Conservation (phyloP, 2,329 filamentous ascomycete genomes). For the Ophiocordyceps australis region DNA sequence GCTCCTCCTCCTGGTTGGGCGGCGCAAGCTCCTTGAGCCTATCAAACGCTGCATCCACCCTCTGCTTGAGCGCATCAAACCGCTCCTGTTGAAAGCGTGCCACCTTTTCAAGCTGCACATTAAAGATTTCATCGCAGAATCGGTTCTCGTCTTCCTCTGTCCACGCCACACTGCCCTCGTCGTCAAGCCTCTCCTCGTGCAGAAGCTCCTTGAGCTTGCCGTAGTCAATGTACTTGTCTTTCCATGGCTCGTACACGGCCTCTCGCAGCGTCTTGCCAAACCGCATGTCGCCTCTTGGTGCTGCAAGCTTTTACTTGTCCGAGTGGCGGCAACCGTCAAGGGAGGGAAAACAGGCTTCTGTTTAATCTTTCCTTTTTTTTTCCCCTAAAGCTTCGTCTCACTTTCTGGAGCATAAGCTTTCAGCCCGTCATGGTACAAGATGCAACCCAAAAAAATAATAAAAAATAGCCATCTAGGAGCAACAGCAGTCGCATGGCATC, state of each 20-base stretch:
- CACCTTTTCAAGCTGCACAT: constrained; percentile 88
- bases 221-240: constrained; percentile 90
- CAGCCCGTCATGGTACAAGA: no score
- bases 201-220: constrained; percentile 78
- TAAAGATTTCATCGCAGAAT: constrained; percentile 91
- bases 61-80: constrained; percentile 37
- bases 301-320: background rate
- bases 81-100: constrained; percentile 72
- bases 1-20: no score
- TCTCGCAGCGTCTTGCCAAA: constrained; percentile 79
- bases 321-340: no score
- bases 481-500: no score
- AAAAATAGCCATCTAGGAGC: no score
- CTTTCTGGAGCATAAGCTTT: no score
- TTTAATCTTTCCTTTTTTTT: no score
- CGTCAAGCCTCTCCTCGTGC: constrained; percentile 49
- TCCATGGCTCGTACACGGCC: constrained; percentile 74
- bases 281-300: constrained; percentile 40
- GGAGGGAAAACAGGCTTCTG: no score
- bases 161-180: constrained; percentile 55
- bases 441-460: no score
- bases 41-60: constrained; percentile 38
- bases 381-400: no score
- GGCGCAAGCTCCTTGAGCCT: constrained; percentile 66
- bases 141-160: constrained; percentile 84